Evolutionary conservation across 1,139 yeast genomes (phyloP).

Genomic region (Protomyces lactucae-debilis): DNA sequence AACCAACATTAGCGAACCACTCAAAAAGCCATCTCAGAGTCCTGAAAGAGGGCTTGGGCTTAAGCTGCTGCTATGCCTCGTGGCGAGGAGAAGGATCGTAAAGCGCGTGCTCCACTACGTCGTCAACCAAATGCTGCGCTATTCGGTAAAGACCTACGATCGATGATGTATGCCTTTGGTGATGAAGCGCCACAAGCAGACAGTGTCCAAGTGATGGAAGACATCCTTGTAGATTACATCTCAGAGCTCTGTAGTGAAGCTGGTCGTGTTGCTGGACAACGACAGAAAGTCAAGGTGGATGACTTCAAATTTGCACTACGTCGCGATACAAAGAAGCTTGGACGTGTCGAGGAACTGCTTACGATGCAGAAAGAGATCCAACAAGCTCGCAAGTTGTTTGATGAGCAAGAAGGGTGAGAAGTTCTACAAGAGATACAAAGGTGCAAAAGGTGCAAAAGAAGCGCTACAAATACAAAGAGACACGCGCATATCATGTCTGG

Average conservation of each 20-base stretch:
- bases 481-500: neutral
- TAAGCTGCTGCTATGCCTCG: neutral
- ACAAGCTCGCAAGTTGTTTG: constrained; percentile 77
- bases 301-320: constrained; percentile 83
- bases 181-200: constrained; percentile 76
- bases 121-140: neutral
- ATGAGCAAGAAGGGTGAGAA: constrained; percentile 41
- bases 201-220: constrained; percentile 76
- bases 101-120: neutral
- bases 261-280: constrained; percentile 49
- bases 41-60: neutral
- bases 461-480: neutral
- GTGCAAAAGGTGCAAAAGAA: neutral
- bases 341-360: constrained; percentile 75
- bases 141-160: constrained; percentile 33
- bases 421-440: neutral
- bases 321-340: constrained; percentile 75
- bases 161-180: constrained; percentile 77
- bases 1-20: too few species aligned
- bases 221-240: constrained; percentile 70
- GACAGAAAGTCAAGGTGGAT: constrained; percentile 74
- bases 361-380: constrained; percentile 68
- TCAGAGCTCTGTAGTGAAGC: constrained; percentile 64
- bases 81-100: neutral
- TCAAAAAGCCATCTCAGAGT: neutral